phyloP scores from a whole-genome alignment of 1,284 basidiomycete species.

The Tetrapyrgos nigripes region DNA sequence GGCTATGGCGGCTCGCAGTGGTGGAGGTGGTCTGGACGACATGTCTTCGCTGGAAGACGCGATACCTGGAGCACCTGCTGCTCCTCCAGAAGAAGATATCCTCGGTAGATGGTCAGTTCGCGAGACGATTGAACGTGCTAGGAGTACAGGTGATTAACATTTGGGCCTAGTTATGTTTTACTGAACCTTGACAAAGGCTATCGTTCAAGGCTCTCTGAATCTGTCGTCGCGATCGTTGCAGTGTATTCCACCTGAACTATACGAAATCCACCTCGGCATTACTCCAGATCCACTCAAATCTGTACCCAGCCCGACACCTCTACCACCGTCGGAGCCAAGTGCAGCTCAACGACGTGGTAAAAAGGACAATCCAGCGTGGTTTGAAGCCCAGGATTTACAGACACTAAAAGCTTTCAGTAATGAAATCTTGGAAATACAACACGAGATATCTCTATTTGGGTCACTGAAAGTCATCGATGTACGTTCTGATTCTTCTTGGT shows the following conservation, averaged over 20 bases:
- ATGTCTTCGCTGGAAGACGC: conserved; percentile 52
- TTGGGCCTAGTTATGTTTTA: conserved; percentile 34
- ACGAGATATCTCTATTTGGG: conserved; percentile 82
- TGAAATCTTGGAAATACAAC: conserved; percentile 76
- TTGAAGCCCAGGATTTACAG: conserved; percentile 77
- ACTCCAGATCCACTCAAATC: conserved; percentile 68
- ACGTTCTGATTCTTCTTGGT: conserved; percentile 30
- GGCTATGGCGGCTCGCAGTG: conserved; percentile 72
- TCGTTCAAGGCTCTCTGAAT: conserved; percentile 67
- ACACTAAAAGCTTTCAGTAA: conserved; percentile 80
- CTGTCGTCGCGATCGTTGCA: conserved; percentile 71
- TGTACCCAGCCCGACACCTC: conserved; percentile 64
- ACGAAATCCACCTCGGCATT: conserved; percentile 78
- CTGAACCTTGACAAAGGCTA: conserved; percentile 50
- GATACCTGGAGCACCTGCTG: conserved; percentile 37
- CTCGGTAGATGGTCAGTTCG: conserved; percentile 73
- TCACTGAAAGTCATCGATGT: conserved; percentile 80
- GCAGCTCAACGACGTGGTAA: conserved; percentile 38
- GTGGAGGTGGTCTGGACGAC: conserved; percentile 52
- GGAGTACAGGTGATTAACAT: conserved; percentile 68
- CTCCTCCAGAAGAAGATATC: conserved; percentile 56
- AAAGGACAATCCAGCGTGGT: conserved; percentile 67
- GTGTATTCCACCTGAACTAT: conserved; percentile 78
- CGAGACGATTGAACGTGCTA: conserved; percentile 77
- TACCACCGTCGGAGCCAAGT: conserved; percentile 50